Evolutionary conservation across 2,329 filamentous ascomycete species (phyloP).

Genomic region (Epicoccum sorghinum): DNA sequence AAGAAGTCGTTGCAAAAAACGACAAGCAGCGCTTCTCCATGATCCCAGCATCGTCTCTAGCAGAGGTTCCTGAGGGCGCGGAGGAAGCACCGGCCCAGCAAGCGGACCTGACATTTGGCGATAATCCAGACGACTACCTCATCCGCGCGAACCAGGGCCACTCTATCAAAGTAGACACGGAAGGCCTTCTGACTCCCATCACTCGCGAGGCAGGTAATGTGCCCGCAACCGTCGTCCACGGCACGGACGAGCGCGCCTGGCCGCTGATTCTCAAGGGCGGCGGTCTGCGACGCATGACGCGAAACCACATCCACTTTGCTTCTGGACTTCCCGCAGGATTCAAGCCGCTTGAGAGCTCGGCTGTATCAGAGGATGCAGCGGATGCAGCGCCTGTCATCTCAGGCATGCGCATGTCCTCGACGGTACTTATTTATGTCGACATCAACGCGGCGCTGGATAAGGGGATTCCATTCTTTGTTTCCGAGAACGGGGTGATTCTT

Average conservation of each 20-base stretch:
- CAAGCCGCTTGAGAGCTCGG: constrained; percentile 25
- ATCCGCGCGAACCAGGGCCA: constrained; percentile 98
- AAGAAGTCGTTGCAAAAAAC: constrained; percentile 71
- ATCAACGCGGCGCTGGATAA: constrained; percentile 67
- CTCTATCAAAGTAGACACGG: constrained; percentile 76
- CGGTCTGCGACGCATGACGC: constrained; percentile 78
- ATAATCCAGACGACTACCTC: constrained; percentile 70
- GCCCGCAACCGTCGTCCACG: constrained; percentile 77
- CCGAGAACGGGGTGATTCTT: constrained; percentile 57
- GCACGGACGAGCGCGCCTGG: constrained; percentile 86
- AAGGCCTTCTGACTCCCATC: constrained; percentile 72
- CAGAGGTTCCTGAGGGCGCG: constrained; percentile 1
- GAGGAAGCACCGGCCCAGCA: not conserved
- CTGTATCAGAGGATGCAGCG: constrained; percentile 26
- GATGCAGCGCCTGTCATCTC: constrained; percentile 66
- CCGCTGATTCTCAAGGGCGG: constrained; percentile 73
- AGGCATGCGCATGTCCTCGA: constrained; percentile 72
- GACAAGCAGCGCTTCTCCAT: constrained; percentile 92
- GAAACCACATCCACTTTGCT: constrained; percentile 91
- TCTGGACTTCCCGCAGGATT: constrained; percentile 67
- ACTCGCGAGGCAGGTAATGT: constrained; percentile 60
- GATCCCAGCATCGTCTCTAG: constrained; percentile 57
- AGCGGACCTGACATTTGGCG: constrained; percentile 24
- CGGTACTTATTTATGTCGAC: constrained; percentile 77
- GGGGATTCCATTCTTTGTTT: constrained; percentile 72